Conservation (phyloP, 495 filamentous ascomycete genomes). For the Tuber umbilicatum region DNA sequence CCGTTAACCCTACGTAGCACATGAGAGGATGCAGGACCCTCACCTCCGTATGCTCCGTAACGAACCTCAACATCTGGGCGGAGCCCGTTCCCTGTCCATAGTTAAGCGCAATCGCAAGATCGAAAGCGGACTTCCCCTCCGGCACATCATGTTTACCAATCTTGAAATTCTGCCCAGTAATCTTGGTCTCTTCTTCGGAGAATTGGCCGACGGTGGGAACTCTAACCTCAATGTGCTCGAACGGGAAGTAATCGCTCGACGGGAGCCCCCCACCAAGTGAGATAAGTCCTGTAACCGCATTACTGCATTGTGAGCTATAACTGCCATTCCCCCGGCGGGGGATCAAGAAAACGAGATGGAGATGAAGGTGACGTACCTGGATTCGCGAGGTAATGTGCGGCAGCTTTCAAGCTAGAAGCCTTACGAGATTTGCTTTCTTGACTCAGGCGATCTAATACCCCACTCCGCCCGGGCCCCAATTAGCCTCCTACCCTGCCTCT, state of each 20-base stretch:
- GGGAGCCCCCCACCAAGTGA: conserved; percentile 90
- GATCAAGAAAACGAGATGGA: not conserved
- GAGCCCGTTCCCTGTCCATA: conserved; percentile 82
- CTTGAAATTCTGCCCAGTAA: conserved; percentile 51
- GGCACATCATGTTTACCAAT: conserved; percentile 77
- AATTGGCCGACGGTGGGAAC: conserved; percentile 63
- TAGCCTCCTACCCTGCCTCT: not conserved
- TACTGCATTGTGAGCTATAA: conserved; percentile 42
- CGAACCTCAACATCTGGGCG: conserved; percentile 76
- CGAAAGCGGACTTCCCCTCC: conserved; percentile 59
- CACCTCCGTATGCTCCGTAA: conserved; percentile 87
- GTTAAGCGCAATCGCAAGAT: conserved; percentile 78
- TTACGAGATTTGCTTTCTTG: conserved; percentile 53
- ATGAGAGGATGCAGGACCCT: conserved; percentile 13
- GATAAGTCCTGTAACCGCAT: conserved; percentile 52
- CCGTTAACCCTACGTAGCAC: conserved; percentile 7
- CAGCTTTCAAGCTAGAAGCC: conserved; percentile 66
- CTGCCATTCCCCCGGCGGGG: not conserved
- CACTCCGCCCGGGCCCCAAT: not conserved
- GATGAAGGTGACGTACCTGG: conserved; percentile 27
- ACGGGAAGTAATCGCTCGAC: conserved; percentile 81
- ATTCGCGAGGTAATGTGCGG: conserved; percentile 58
- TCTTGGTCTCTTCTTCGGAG: conserved; percentile 55
- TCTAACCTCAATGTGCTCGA: conserved; percentile 61
- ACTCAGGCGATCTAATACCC: conserved; percentile 50